These are phyloP conservation scores for Salvia splendens DNA, from an alignment of 257 asterid genomes.

Conservation along the genomic window DNA sequence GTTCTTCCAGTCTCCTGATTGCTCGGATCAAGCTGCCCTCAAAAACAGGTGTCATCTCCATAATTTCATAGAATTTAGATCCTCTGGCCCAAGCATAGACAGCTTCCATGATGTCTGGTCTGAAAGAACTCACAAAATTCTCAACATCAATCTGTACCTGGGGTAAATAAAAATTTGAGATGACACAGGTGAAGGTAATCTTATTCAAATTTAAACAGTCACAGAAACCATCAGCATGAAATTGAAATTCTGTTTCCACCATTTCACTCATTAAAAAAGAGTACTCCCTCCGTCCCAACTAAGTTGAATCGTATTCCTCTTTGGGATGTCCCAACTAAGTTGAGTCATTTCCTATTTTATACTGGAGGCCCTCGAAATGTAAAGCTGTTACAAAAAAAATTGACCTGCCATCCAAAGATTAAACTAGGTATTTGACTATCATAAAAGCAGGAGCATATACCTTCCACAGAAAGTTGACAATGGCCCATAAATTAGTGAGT, in stretches of 20 bases:
- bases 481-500: not conserved
- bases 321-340: no score
- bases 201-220: not conserved
- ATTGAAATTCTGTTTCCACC: not conserved
- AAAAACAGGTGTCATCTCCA: constrained; percentile 93
- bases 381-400: not conserved
- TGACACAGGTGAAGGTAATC: not conserved
- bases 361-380: not conserved
- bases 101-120: constrained; percentile 97
- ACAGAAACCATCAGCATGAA: not conserved
- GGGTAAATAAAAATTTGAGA: not conserved
- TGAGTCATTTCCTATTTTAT: no score
- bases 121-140: constrained; percentile 80
- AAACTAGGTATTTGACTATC: not conserved
- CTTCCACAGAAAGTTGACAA: not conserved
- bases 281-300: no score
- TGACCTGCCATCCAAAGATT: not conserved
- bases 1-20: constrained; percentile 93
- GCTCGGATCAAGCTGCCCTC: constrained; percentile 99
- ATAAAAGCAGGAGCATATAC: not conserved
- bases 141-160: constrained; percentile 94
- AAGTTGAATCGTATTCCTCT: no score
- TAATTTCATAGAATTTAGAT: constrained; percentile 87
- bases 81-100: constrained; percentile 95
- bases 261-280: not conserved